phyloP scores from a whole-genome alignment of 768 basidiomycete genomes.

The Clathrus columnatus region DNA sequence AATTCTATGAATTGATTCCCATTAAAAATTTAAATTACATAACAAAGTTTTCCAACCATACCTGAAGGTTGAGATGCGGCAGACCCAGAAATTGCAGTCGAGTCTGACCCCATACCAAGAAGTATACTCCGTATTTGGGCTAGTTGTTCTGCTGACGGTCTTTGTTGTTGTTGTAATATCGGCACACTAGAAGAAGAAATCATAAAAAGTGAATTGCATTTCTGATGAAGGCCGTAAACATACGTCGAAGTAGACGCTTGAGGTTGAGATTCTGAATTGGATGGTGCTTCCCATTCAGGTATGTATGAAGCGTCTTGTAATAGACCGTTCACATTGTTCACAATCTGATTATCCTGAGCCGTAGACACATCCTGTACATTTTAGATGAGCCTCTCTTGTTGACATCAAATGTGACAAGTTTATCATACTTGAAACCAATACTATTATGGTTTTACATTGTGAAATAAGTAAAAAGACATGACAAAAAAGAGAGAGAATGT shows the following conservation, averaged over 20 bases:
- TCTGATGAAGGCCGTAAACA: slow-evolving; percentile 2
- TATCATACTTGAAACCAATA: slow-evolving; percentile 80
- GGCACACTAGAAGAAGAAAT: background rate
- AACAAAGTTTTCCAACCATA: background rate
- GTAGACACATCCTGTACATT: slow-evolving; percentile 52
- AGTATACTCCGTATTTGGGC: slow-evolving; percentile 7
- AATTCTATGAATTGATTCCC: slow-evolving; percentile 34
- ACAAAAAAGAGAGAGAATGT: background rate
- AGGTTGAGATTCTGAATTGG: slow-evolving; percentile 24
- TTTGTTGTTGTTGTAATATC: background rate
- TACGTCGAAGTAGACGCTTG: slow-evolving; percentile 39
- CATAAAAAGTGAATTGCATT: background rate
- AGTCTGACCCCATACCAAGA: background rate
- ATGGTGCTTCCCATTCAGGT: slow-evolving; percentile 44
- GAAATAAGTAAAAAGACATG: slow-evolving; percentile 5
- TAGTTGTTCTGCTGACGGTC: slow-evolving; percentile 3
- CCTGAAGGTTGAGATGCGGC: slow-evolving; percentile 1
- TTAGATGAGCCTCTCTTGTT: slow-evolving; percentile 4
- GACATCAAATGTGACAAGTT: background rate
- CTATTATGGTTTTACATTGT: slow-evolving; percentile 28
- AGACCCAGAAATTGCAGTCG: background rate
- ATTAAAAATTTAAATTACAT: background rate
- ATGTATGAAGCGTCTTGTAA: slow-evolving; percentile 58
- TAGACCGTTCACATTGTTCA: slow-evolving; percentile 59
- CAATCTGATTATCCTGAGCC: slow-evolving; percentile 63